Evolutionary conservation across 352 stramenopile species (phyloP).

Genomic region (Phytophthora aleatoria): DNA sequence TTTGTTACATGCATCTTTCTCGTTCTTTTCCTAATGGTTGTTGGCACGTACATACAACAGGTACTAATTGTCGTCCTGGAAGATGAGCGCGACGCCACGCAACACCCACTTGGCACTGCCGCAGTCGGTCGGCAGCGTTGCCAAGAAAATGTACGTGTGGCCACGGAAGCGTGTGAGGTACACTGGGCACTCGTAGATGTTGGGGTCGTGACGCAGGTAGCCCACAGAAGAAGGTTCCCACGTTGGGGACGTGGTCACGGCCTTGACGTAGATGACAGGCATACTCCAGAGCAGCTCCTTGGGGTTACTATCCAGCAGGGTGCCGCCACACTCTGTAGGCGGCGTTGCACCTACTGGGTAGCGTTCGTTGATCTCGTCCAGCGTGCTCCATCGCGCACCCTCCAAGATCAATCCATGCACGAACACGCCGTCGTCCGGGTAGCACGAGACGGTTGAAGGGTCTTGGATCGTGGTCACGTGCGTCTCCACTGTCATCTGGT

Average conservation of each 20-base stretch:
- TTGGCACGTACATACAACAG: constrained; percentile 17
- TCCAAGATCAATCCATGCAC: constrained; percentile 97
- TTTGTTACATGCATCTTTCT: constrained; percentile 17
- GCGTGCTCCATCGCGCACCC: constrained; percentile 91
- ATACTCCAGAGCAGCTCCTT: constrained; percentile 95
- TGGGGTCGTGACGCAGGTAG: constrained; percentile 93
- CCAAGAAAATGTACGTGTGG: constrained; percentile 96
- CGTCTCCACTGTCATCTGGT: constrained; percentile 97
- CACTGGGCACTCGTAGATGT: constrained; percentile 96
- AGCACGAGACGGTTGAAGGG: constrained; percentile 72
- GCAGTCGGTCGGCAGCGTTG: constrained; percentile 93
- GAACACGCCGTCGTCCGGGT: constrained; percentile 93
- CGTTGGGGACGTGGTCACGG: constrained; percentile 90
- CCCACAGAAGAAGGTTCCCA: constrained; percentile 96
- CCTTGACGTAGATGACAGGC: constrained; percentile 96
- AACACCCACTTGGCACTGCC: constrained; percentile 94
- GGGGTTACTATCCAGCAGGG: constrained; percentile 93
- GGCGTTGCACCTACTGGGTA: constrained; percentile 86
- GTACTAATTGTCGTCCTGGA: constrained; percentile 95
- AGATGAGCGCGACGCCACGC: constrained; percentile 92
- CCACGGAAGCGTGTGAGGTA: constrained; percentile 97
- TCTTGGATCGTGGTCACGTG: constrained; percentile 95
- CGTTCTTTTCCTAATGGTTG: constrained; percentile 6
- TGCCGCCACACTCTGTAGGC: constrained; percentile 86
- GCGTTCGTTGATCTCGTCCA: constrained; percentile 90